Conservation (phyloP, 805 yeast genomes). For the Pichia phayaonensis region DNA sequence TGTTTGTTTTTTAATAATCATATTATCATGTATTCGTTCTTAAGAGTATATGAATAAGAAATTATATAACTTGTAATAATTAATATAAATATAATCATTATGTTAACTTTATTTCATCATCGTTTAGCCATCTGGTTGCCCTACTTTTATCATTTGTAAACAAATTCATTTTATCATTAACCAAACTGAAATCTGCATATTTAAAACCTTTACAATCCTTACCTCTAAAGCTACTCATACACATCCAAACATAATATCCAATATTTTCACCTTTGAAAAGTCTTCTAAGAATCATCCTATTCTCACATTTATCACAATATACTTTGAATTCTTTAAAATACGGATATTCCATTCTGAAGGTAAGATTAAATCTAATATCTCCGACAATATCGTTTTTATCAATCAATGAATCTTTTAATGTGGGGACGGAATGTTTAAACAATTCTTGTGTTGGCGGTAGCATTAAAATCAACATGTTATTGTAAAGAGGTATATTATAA, state of each 20-base stretch:
- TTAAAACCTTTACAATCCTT: slow-evolving; percentile 42
- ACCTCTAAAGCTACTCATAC: slow-evolving; percentile 38
- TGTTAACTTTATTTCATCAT: background rate
- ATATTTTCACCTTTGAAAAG: slow-evolving; percentile 38
- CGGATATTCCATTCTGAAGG: slow-evolving; percentile 50
- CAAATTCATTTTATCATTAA: slow-evolving; percentile 14
- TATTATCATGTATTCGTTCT: background rate
- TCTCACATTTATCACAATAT: slow-evolving; percentile 33
- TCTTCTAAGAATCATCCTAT: slow-evolving; percentile 48
- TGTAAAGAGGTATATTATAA: slow-evolving; percentile 55
- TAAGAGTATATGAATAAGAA: too few relatives aligned
- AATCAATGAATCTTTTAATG: slow-evolving; percentile 33
- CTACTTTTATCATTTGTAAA: background rate
- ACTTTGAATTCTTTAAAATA: slow-evolving; percentile 32
- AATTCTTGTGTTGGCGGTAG: slow-evolving; percentile 75
- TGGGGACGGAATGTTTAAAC: slow-evolving; percentile 57
- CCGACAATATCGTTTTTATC: slow-evolving; percentile 41
- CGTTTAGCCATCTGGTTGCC: slow-evolving; percentile 7
- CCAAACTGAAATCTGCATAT: slow-evolving; percentile 40
- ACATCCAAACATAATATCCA: slow-evolving; percentile 63
- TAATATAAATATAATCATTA: too few relatives aligned
- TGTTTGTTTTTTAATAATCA: too few relatives aligned
- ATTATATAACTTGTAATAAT: too few relatives aligned
- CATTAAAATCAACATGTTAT: slow-evolving; percentile 65
- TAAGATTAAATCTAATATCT: slow-evolving; percentile 49